Evolutionary conservation across 495 filamentous ascomycete genomes (phyloP).

Genomic region (Rusavskia elegans): DNA sequence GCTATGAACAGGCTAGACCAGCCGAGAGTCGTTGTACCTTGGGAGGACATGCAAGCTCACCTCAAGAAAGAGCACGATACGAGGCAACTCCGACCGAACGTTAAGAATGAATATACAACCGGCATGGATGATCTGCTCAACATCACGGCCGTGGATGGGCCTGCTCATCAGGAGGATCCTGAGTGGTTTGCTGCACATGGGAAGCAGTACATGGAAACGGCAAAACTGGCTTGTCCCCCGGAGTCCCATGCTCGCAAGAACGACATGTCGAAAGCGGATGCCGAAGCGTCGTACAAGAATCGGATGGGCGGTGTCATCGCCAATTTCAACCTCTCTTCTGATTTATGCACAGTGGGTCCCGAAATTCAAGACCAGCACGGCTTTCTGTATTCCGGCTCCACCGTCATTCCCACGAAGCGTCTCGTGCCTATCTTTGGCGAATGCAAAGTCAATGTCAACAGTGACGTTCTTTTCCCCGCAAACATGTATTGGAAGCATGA

Average conservation of each 20-base stretch:
- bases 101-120: slow-evolving; percentile 20
- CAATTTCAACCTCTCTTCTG: slow-evolving; percentile 48
- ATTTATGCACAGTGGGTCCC: slow-evolving; percentile 46
- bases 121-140: slow-evolving; percentile 17
- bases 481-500: slow-evolving; percentile 64
- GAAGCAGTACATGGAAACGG: slow-evolving; percentile 45
- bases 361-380: slow-evolving; percentile 46
- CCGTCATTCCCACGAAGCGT: slow-evolving; percentile 34
- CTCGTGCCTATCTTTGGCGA: slow-evolving; percentile 62
- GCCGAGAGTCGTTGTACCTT: slow-evolving; percentile 47
- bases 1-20: slow-evolving; percentile 56
- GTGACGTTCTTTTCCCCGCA: slow-evolving; percentile 62
- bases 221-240: slow-evolving; percentile 42
- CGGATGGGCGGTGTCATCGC: slow-evolving; percentile 39
- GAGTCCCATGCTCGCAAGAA: slow-evolving; percentile 37
- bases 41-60: slow-evolving; percentile 44
- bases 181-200: slow-evolving; percentile 15
- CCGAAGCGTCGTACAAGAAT: slow-evolving; percentile 20
- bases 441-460: slow-evolving; percentile 62
- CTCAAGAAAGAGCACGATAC: slow-evolving; percentile 37
- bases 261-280: slow-evolving; percentile 19
- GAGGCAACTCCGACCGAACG: slow-evolving; percentile 22
- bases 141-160: slow-evolving; percentile 11
- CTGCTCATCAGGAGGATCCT: slow-evolving; percentile 10
- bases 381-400: slow-evolving; percentile 51